Evolutionary conservation across 495 filamentous ascomycete genomes (phyloP).

Genomic region (Tuber magnatum): DNA sequence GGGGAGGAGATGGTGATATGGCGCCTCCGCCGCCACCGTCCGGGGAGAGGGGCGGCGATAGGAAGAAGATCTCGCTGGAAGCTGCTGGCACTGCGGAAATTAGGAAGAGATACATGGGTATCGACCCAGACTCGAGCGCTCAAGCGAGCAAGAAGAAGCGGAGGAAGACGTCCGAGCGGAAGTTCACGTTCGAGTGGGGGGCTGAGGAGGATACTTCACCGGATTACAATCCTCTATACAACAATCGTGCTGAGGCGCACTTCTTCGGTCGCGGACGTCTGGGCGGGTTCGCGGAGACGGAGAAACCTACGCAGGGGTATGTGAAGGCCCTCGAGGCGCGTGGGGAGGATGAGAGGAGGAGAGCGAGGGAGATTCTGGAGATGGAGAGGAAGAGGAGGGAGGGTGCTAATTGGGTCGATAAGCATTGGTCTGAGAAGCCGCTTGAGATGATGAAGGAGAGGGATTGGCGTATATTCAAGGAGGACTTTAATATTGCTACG

Average conservation of each 20-base stretch:
- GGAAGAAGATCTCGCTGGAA: slow-evolving; percentile 56
- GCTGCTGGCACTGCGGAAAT: slow-evolving; percentile 71
- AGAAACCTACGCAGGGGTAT: slow-evolving; percentile 63
- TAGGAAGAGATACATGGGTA: slow-evolving; percentile 84
- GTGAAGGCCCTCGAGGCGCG: slow-evolving; percentile 67
- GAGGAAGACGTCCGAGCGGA: slow-evolving; percentile 84
- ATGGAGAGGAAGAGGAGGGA: slow-evolving; percentile 77
- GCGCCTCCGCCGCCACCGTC: slow-evolving; percentile 35
- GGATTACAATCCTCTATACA: slow-evolving; percentile 85
- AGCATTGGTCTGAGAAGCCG: slow-evolving; percentile 97
- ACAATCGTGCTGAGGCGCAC: slow-evolving; percentile 61
- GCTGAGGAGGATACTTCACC: slow-evolving; percentile 86
- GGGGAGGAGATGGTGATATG: slow-evolving; percentile 20
- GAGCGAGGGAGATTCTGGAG: slow-evolving; percentile 75
- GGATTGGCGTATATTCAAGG: slow-evolving; percentile 99
- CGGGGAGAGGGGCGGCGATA: slow-evolving; percentile 44
- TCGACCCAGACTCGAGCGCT: slow-evolving; percentile 74
- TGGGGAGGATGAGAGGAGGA: slow-evolving; percentile 74
- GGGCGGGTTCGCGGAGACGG: slow-evolving; percentile 74
- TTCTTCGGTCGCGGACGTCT: slow-evolving; percentile 76
- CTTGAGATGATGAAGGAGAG: slow-evolving; percentile 94
- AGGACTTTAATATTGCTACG: slow-evolving; percentile 94
- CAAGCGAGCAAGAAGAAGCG: slow-evolving; percentile 97
- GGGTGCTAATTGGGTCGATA: slow-evolving; percentile 62
- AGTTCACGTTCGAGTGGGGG: slow-evolving; percentile 99